A percentile compares a stretch with the other conserved stretches of the same genome.
Conservation (phyloP, 2,329 filamentous ascomycete species). For the Microdochium paspali region DNA sequence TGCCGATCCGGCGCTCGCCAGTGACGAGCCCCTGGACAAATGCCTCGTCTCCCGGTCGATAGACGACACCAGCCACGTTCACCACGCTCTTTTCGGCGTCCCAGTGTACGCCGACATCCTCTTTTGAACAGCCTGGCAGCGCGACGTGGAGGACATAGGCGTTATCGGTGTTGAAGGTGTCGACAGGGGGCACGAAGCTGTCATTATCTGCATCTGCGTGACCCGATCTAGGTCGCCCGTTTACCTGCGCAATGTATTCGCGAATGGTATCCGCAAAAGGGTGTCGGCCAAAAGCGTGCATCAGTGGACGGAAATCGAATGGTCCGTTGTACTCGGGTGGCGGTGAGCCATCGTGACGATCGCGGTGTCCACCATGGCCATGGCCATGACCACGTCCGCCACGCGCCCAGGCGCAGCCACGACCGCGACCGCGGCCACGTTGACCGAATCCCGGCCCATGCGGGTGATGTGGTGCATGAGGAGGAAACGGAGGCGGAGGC, state of each 20-base stretch:
- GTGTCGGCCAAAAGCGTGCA: constrained; percentile 29
- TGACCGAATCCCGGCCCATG: constrained; percentile 13
- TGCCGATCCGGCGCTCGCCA: constrained; percentile 61
- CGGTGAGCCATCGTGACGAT: constrained; percentile 8
- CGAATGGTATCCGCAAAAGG: constrained; percentile 31
- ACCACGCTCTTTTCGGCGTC: constrained; percentile 58
- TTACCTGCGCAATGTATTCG: constrained; percentile 23
- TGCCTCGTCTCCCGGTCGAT: constrained; percentile 62
- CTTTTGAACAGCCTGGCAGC: constrained; percentile 69
- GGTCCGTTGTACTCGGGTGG: constrained; percentile 10
- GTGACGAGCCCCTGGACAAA: constrained; percentile 54
- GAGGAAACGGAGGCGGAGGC: constrained; percentile 3
- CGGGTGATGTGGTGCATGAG: constrained; percentile 7
- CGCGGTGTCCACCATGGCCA: constrained; percentile 5
- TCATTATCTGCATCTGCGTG: constrained; percentile 11
- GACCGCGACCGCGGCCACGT: constrained; percentile 8
- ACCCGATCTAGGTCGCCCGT: constrained; percentile 7
- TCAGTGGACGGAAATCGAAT: constrained; percentile 28
- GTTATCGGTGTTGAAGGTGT: constrained; percentile 61
- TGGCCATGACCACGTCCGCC: neutral
- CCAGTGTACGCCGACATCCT: constrained; percentile 70
- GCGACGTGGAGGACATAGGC: constrained; percentile 65
- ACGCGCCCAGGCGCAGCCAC: constrained; percentile 3
- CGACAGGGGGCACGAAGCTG: constrained; percentile 55
- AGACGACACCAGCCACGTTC: constrained; percentile 61